Evolutionary conservation across 306 rosid genomes (phyloP).

Genomic region (Rosa chinensis): DNA sequence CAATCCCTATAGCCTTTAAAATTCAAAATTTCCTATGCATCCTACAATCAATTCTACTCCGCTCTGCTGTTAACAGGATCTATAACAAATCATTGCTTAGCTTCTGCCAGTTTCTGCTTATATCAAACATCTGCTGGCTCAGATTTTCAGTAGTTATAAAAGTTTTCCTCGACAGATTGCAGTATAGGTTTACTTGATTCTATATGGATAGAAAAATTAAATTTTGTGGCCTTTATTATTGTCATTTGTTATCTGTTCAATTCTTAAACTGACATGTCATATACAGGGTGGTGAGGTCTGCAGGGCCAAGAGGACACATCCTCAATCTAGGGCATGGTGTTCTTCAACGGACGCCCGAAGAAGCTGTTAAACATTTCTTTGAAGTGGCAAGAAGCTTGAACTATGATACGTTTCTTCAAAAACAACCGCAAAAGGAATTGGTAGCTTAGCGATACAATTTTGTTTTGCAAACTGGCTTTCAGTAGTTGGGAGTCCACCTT

Average conservation of each 20-base stretch:
- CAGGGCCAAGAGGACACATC: conserved; percentile 90
- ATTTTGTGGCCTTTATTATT: background rate
- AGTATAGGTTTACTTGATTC: background rate
- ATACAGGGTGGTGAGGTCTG: conserved; percentile 86
- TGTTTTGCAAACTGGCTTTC: conserved; percentile 13
- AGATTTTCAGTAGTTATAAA: background rate
- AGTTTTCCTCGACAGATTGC: background rate
- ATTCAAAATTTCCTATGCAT: background rate
- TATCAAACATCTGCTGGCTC: background rate
- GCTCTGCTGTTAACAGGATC: background rate
- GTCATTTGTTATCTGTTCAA: background rate
- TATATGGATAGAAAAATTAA: background rate
- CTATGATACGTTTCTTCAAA: conserved; percentile 51
- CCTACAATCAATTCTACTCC: background rate
- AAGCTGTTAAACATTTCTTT: conserved; percentile 95
- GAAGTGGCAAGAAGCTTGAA: conserved; percentile 86
- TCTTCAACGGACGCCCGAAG: conserved; percentile 92
- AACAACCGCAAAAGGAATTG: conserved; percentile 47
- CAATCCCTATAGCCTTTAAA: background rate
- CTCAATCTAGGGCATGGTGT: conserved; percentile 97
- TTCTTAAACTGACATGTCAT: conserved; percentile 14
- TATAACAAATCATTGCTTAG: background rate
- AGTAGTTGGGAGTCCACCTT: conserved; percentile 24
- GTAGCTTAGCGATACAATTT: conserved; percentile 40
- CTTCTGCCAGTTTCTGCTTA: background rate